phyloP scores from a whole-genome alignment of 129 eudicot genomes.

The Heracleum sosnowskyi region DNA sequence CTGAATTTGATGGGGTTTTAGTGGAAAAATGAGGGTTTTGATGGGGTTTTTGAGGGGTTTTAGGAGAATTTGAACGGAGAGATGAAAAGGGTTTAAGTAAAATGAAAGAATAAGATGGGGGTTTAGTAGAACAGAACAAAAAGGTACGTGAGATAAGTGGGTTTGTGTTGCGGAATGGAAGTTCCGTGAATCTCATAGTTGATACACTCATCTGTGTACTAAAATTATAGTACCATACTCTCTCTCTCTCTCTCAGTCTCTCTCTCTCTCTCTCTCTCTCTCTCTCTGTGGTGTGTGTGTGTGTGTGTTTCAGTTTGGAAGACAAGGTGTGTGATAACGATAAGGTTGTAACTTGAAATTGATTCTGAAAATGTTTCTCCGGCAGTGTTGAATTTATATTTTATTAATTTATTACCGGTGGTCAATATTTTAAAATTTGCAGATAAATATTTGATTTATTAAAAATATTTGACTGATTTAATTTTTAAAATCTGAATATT shows the following conservation, averaged over 20 bases:
- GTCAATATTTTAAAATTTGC: too few species aligned
- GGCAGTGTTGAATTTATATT: neutral
- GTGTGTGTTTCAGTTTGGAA: neutral
- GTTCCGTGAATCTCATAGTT: constrained; percentile 43
- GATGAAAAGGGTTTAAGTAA: constrained; percentile 35
- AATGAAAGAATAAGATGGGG: constrained; percentile 21
- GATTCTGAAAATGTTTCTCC: neutral
- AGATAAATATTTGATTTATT: too few species aligned
- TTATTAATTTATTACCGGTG: too few species aligned
- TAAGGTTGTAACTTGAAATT: neutral
- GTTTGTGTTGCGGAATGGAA: constrained; percentile 38
- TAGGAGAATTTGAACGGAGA: constrained; percentile 20
- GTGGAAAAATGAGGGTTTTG: constrained; percentile 10
- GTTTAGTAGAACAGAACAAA: constrained; percentile 28
- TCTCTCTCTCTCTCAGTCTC: too few species aligned
- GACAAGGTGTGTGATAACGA: neutral
- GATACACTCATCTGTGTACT: neutral
- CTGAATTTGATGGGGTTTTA: constrained; percentile 3
- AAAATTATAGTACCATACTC: neutral
- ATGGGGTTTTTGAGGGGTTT: constrained; percentile 14
- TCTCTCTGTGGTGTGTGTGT: too few species aligned
- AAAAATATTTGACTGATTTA: too few species aligned
- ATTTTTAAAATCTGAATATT: too few species aligned
- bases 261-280: too few species aligned
- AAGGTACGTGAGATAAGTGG: constrained; percentile 24